phyloP scores from a whole-genome alignment of 2,329 filamentous ascomycete genomes.

The Monilinia laxa region DNA sequence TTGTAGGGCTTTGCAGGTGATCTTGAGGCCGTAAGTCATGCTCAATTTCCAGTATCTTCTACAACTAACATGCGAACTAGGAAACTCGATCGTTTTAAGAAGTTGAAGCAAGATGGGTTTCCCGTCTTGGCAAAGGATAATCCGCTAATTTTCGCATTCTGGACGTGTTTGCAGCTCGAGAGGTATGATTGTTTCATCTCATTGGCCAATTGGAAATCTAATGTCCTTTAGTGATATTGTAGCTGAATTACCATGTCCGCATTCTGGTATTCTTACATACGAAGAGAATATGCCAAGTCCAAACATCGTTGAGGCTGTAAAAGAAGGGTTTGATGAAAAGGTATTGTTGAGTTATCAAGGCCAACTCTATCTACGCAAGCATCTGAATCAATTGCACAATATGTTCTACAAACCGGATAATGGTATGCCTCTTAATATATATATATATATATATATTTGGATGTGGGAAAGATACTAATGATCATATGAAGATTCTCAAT shows the following conservation, averaged over 20 bases:
- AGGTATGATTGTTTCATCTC: constrained; percentile 54
- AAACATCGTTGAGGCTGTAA: constrained; percentile 49
- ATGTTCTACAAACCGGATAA: constrained; percentile 40
- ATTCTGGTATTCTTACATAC: constrained; percentile 60
- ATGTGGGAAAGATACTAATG: constrained; percentile 48
- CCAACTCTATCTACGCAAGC: constrained; percentile 63
- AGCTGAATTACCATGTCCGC: constrained; percentile 71
- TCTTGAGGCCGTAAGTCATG: constrained; percentile 61
- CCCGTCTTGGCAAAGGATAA: constrained; percentile 50
- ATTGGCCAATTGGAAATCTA: constrained; percentile 19
- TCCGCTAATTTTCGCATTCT: constrained; percentile 74
- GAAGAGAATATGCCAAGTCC: constrained; percentile 68
- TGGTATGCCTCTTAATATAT: constrained; percentile 28
- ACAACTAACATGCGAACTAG: constrained; percentile 25
- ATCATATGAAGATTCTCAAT: constrained; percentile 32
- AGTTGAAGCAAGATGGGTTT: constrained; percentile 38
- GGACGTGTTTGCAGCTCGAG: constrained; percentile 91
- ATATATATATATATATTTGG: no score
- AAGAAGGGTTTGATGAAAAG: constrained; percentile 47
- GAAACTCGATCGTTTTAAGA: constrained; percentile 44
- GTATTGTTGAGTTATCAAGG: constrained; percentile 61
- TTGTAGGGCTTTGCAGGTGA: constrained; percentile 61
- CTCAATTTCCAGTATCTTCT: constrained; percentile 6
- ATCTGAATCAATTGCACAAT: constrained; percentile 61
- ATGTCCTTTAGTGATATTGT: constrained; percentile 70